Evolutionary conservation across 2,329 filamentous ascomycete genomes (phyloP).

Genomic region (Daldinia sp.): DNA sequence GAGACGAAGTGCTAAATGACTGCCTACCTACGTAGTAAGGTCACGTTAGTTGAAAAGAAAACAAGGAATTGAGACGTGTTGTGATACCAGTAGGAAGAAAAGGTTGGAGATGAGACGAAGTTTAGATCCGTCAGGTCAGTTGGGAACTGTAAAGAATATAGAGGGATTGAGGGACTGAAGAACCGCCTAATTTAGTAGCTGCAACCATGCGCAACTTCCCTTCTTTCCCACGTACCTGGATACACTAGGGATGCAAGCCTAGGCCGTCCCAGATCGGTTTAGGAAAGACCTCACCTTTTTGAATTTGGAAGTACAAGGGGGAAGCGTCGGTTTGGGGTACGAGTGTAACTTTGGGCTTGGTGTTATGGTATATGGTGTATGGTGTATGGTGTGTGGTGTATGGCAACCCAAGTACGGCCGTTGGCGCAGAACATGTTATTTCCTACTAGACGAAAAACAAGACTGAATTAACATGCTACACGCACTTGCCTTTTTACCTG

Average conservation of each 20-base stretch:
- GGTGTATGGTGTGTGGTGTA: no score
- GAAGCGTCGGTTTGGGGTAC: constrained; percentile 7
- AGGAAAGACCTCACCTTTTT: neutral
- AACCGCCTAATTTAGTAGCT: constrained; percentile 12
- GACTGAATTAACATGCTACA: neutral
- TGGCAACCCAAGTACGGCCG: constrained; percentile 13
- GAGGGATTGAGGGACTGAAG: neutral
- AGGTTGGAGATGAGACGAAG: constrained; percentile 3
- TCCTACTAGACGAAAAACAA: constrained; percentile 3
- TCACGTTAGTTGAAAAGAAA: constrained; percentile 19
- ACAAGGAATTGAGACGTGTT: constrained; percentile 3
- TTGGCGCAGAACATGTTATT: constrained; percentile 23
- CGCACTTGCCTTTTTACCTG: neutral
- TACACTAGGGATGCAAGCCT: constrained; percentile 5
- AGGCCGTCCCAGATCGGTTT: neutral
- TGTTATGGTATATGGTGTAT: neutral
- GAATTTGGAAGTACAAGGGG: constrained; percentile 10
- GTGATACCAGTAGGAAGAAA: constrained; percentile 28
- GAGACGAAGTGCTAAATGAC: constrained; percentile 19
- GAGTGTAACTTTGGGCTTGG: neutral
- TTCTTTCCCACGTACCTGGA: constrained; percentile 10
- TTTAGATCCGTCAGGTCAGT: neutral
- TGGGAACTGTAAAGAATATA: neutral
- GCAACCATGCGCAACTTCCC: constrained; percentile 9
- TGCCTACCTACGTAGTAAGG: constrained; percentile 11